Evolutionary conservation across 176 grass and related monocot species (phyloP), one percentile per base, ranked within the genome.

Genomic region (Dendrocalamus sinicus): DNA sequence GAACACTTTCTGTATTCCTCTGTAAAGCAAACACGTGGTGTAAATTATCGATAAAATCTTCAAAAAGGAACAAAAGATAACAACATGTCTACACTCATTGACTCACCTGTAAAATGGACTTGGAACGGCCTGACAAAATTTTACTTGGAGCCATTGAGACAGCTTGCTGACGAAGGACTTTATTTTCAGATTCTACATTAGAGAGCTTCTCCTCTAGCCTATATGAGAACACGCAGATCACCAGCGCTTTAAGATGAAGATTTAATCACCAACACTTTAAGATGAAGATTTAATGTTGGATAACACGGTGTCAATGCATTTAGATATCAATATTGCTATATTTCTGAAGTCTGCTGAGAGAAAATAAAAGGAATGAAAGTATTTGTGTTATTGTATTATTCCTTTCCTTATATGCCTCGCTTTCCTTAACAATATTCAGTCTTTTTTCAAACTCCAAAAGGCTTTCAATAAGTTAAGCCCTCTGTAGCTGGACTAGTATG

Each of bases 111-210:
- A 94, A 82, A 78, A 80, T 92, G 79, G 96, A 99, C 75, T 99
- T 99, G 77, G 96, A 94, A 74, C 96, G 93, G 12, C 96, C 96
- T 55, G 92, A 91, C 28, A 96, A 89, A 79, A 92, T 88, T 94
- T 99, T 99, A 85, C 79, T 95, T 84, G 93, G 91, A 86, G 96
- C 92, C 89, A 98, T 87, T 72, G 93, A 95, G 46, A 99, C 93
- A 91, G 92, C 93, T 90, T 99, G 96, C 85, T 96, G 96, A 68
- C 96, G 96, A 63, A 99, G 92, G 23, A 99, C 96, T 96, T 99
- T 99, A 89, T 99, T 99, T 91, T 99, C 96, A 75, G 96, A 99
- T 70, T 99, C 96, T 59, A 99, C 90, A 81, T 99, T 99, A 86
- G 96, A 79, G 15, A 96, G 86, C 85, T 99, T 99, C 86, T 99